phyloP scores from a whole-genome alignment of 164 flowering plant genomes.

The Sextonia rubra region DNA sequence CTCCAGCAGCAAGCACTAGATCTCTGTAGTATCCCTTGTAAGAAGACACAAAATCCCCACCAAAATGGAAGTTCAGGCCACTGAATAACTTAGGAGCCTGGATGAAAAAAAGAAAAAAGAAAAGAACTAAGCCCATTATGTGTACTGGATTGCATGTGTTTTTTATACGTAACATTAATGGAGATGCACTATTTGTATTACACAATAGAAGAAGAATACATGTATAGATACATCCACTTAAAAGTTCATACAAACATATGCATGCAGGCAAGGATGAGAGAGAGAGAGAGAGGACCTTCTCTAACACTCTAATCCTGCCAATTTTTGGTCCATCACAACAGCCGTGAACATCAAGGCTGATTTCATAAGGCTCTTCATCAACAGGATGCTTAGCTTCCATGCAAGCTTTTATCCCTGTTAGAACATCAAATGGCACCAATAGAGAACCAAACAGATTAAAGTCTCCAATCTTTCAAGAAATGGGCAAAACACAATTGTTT shows the following conservation, averaged over 20 bases:
- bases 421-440: slow-evolving; percentile 1
- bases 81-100: slow-evolving; percentile 56
- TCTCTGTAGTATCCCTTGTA: slow-evolving; percentile 33
- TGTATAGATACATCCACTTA: background rate
- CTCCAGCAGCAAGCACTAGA: slow-evolving; percentile 42
- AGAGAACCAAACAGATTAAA: no score
- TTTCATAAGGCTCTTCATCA: slow-evolving; percentile 58
- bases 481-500: no score
- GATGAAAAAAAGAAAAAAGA: slow-evolving; percentile 4
- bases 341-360: slow-evolving; percentile 53
- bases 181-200: no score
- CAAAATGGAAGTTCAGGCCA: slow-evolving; percentile 37
- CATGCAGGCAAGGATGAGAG: background rate
- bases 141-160: no score
- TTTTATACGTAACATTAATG: no score
- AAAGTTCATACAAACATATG: background rate
- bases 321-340: slow-evolving; percentile 53
- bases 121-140: no score
- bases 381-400: slow-evolving; percentile 35
- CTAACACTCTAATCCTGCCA: slow-evolving; percentile 44
- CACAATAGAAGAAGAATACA: no score
- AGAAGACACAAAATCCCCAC: slow-evolving; percentile 37
- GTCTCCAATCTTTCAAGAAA: no score
- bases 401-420: slow-evolving; percentile 59
- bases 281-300: slow-evolving; percentile 27